phyloP scores from a whole-genome alignment of 305 asterid species.

The Fraxinus latifolia region DNA sequence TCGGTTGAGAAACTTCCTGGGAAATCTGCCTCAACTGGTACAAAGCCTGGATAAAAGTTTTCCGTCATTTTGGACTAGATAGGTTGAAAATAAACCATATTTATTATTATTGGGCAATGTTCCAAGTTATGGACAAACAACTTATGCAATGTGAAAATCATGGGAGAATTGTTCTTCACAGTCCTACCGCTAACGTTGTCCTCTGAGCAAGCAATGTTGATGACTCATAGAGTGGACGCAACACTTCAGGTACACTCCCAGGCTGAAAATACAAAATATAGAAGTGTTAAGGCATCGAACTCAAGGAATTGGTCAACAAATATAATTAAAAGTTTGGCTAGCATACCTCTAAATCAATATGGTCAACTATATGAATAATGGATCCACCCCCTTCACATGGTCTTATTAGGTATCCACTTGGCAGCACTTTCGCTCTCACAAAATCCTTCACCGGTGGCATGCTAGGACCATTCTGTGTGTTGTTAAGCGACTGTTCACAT shows the following conservation, averaged over 20 bases:
- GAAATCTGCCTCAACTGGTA: slow-evolving; percentile 87
- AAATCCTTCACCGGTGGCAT: slow-evolving; percentile 86
- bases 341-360: slow-evolving; percentile 78
- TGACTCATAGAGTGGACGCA: slow-evolving; percentile 89
- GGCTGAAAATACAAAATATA: slow-evolving; percentile 45
- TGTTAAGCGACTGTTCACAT: slow-evolving; percentile 87
- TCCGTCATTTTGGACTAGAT: background rate
- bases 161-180: background rate
- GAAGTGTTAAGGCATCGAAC: background rate
- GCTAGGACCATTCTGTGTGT: slow-evolving; percentile 92
- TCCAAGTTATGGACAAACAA: slow-evolving; percentile 8
- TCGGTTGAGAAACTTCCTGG: slow-evolving; percentile 81
- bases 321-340: background rate
- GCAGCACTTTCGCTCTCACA: slow-evolving; percentile 79
- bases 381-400: slow-evolving; percentile 99
- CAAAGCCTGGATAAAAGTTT: slow-evolving; percentile 56
- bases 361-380: slow-evolving; percentile 86
- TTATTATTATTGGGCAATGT: background rate
- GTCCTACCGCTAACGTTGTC: slow-evolving; percentile 75
- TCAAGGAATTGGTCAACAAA: background rate
- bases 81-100: background rate
- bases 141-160: background rate
- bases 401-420: slow-evolving; percentile 90
- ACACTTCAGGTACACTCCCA: slow-evolving; percentile 93
- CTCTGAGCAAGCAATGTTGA: slow-evolving; percentile 80